Base-by-base conservation (phyloP, 352 stramenopile species). In the Aphanomyces invadans region DNA sequence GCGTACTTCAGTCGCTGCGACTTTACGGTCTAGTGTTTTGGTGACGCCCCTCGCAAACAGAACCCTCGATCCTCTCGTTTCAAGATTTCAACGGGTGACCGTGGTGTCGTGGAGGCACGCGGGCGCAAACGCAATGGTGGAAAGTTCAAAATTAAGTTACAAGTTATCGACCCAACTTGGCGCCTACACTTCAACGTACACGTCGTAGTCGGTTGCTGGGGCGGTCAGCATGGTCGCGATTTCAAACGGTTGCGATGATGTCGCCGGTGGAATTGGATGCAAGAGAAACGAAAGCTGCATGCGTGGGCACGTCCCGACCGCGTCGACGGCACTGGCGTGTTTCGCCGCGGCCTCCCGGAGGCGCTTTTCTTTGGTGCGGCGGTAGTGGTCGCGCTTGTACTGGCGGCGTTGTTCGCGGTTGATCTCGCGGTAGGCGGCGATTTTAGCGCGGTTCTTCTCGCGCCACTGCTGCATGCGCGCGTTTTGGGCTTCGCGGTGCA, bases 381-480 rank as follows among this genome's bases (percentile, higher is more conserved):
- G 29, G 29, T 62, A 51, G 2, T 62, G 53, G 19, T 62, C 36
- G 0, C 53, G 36, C 23, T 62, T 62, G 53, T 62, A 62, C 53
- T 62, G 29, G 53, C 31, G 53, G 53, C 56, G 36, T 25, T 54
- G 21, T 10, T 52, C 56, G 21, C 21, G 44, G 56, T 29, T 21
- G 17, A 29, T 10, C 61, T 64, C 21, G 11, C 32, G 25, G 29
- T 64, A 64, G n/a, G 25, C 56, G 10, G 21, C 21, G 10, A 64
- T 64, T 25, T 64, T 64, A 23, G 46, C 56, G 0, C 21, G 56
- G 44, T 64, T 64, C 23, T 52, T 64, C 56, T 55, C 38, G 11
- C 32, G 56, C 56, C 56, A 64, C 23, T 64, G 46, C n/a, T 54
- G 46, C 46, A 54, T 54, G 46, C 46, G 46, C 0, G 46, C 46